Conservation (phyloP, 129 eudicot genomes). For the Flaveria linearis region DNA sequence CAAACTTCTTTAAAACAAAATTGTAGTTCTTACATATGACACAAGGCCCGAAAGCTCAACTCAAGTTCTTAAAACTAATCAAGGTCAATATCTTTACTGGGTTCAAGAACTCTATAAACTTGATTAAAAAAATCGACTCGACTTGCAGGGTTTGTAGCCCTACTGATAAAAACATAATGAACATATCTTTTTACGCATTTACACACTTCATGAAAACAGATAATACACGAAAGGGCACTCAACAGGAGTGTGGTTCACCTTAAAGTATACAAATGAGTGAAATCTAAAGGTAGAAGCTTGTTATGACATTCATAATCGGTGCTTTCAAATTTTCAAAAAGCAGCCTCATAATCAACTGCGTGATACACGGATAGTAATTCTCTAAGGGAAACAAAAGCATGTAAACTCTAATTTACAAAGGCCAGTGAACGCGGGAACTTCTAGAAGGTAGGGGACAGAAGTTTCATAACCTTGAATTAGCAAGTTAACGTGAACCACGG, state of each 20-base stretch:
- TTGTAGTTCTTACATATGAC: too few species aligned
- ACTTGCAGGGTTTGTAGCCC: not conserved
- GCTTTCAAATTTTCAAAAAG: not conserved
- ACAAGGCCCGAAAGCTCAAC: too few species aligned
- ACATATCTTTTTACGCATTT: not conserved
- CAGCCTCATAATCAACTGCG: slow-evolving; percentile 21
- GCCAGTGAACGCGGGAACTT: slow-evolving; percentile 2
- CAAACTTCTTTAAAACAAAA: too few species aligned
- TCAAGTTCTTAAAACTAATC: too few species aligned
- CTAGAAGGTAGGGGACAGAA: not conserved
- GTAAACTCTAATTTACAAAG: slow-evolving; percentile 40
- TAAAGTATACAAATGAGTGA: slow-evolving; percentile 8
- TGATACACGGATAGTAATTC: not conserved
- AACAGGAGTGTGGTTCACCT: slow-evolving; percentile 4
- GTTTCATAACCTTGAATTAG: not conserved
- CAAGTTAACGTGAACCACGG: slow-evolving; percentile 22
- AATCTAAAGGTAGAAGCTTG: not conserved
- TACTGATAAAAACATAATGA: not conserved
- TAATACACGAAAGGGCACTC: not conserved
- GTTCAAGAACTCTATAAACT: too few species aligned
- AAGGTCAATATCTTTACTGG: too few species aligned
- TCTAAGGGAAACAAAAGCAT: slow-evolving; percentile 22
- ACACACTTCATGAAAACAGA: not conserved
- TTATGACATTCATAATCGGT: not conserved
- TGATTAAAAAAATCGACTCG: not conserved